Conservation (phyloP, 2,329 filamentous ascomycete genomes). For the Septoria linicola region DNA sequence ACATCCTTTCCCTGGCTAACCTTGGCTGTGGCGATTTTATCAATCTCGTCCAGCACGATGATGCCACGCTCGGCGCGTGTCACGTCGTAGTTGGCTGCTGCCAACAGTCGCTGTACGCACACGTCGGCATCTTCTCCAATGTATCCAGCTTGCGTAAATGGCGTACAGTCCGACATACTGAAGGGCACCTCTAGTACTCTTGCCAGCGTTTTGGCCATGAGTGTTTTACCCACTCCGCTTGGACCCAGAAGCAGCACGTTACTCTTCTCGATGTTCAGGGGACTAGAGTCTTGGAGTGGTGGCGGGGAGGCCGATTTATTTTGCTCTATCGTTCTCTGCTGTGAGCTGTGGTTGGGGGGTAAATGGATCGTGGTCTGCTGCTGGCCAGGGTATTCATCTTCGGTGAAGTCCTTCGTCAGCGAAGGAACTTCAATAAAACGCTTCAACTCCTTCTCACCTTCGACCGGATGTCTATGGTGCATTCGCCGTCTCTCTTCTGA, state of each 20-base stretch:
- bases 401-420: slow-evolving; percentile 34
- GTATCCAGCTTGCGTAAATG: slow-evolving; percentile 93
- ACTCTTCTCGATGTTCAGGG: slow-evolving; percentile 86
- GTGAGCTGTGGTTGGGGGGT: slow-evolving; percentile 14
- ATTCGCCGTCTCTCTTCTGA: slow-evolving; percentile 71
- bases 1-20: slow-evolving; percentile 89
- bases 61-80: slow-evolving; percentile 85
- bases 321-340: slow-evolving; percentile 20
- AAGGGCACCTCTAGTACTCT: slow-evolving; percentile 93
- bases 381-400: slow-evolving; percentile 64
- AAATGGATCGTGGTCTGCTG: slow-evolving; percentile 50
- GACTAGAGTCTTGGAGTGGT: slow-evolving; percentile 54
- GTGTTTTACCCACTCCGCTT: slow-evolving; percentile 92
- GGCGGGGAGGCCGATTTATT: slow-evolving; percentile 32
- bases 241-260: slow-evolving; percentile 89
- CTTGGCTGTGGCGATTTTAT: slow-evolving; percentile 91
- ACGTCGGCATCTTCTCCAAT: slow-evolving; percentile 98
- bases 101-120: slow-evolving; percentile 84
- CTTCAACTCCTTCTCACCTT: slow-evolving; percentile 58
- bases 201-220: slow-evolving; percentile 90
- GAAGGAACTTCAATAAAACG: slow-evolving; percentile 36
- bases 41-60: slow-evolving; percentile 93
- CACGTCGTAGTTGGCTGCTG: slow-evolving; percentile 86
- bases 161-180: slow-evolving; percentile 92
- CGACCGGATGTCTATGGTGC: slow-evolving; percentile 64